These are phyloP conservation scores for Stramenopiles sp. DNA, from an alignment of 352 stramenopile species.

Conservation along the genomic window DNA sequence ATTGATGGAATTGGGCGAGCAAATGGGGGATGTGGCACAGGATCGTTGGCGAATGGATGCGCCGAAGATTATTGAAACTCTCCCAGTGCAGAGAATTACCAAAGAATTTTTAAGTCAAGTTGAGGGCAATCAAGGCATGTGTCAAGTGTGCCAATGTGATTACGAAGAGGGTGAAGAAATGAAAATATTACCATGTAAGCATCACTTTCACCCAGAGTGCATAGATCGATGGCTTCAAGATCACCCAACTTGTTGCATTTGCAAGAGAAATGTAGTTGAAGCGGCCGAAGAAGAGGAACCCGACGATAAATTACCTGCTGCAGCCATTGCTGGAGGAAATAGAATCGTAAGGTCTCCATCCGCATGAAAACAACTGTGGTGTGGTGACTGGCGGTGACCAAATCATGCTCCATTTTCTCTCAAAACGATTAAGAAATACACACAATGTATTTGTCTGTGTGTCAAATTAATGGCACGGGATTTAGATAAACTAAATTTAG, in stretches of 20 bases:
- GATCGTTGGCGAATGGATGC: slow-evolving; percentile 42
- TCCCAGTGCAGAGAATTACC: slow-evolving; percentile 27
- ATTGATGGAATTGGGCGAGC: slow-evolving; percentile 39
- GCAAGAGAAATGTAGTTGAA: slow-evolving; percentile 20
- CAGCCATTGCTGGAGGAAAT: no score
- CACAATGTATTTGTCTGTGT: no score
- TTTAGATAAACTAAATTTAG: no score
- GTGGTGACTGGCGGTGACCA: no score
- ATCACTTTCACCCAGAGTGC: slow-evolving; percentile 81
- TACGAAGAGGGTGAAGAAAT: slow-evolving; percentile 63
- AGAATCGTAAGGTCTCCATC: no score
- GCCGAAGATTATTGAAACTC: slow-evolving; percentile 36
- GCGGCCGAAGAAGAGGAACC: background rate
- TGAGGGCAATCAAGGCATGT: background rate
- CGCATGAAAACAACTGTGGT: no score
- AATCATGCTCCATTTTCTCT: no score
- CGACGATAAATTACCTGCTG: no score
- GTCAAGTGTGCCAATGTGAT: slow-evolving; percentile 23
- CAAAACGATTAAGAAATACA: no score
- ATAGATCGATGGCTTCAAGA: slow-evolving; percentile 73
- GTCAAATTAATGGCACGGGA: no score
- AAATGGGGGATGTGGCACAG: slow-evolving; percentile 46
- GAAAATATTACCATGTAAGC: slow-evolving; percentile 73
- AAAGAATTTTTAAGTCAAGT: background rate
- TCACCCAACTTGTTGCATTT: slow-evolving; percentile 73